Percentiles rank a stretch among this genome's conserved stretches.
phyloP scores from a whole-genome alignment of 495 filamentous ascomycete species.

The Penicillium alfredii region DNA sequence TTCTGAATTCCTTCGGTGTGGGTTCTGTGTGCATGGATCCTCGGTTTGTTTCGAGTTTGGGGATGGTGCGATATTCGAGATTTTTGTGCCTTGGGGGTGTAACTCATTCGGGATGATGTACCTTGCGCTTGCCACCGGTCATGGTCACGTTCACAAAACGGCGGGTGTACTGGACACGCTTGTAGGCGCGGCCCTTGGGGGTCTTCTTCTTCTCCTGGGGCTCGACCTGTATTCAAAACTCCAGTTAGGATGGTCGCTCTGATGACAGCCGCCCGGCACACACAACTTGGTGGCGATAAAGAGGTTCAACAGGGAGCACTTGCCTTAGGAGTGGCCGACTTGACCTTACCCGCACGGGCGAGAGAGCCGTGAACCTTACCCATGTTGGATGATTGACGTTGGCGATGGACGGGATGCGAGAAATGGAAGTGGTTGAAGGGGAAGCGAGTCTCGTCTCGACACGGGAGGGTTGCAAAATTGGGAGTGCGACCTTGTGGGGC shows the following conservation, averaged over 20 bases:
- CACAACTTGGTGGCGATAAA: slow-evolving; percentile 13
- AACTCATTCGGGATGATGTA: slow-evolving; percentile 35
- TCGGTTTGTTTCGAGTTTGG: not conserved
- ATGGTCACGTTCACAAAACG: slow-evolving; percentile 99
- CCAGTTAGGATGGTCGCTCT: slow-evolving; percentile 19
- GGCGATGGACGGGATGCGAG: slow-evolving; percentile 17
- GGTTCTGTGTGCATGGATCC: slow-evolving; percentile 1
- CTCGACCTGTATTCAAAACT: slow-evolving; percentile 31
- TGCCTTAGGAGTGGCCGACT: slow-evolving; percentile 89
- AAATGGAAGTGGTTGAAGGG: slow-evolving; percentile 22
- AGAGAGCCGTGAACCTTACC: slow-evolving; percentile 47
- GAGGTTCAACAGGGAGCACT: slow-evolving; percentile 24
- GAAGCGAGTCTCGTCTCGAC: slow-evolving; percentile 19
- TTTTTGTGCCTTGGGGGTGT: slow-evolving; percentile 6
- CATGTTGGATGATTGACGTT: slow-evolving; percentile 29
- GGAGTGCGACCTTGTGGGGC: slow-evolving; percentile 28
- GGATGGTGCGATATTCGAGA: not conserved
- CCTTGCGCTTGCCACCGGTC: slow-evolving; percentile 99
- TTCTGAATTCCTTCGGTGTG: slow-evolving; percentile 1
- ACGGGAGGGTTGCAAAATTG: slow-evolving; percentile 29
- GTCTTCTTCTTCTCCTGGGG: slow-evolving; percentile 46
- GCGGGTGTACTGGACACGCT: slow-evolving; percentile 93
- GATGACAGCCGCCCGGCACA: slow-evolving; percentile 6
- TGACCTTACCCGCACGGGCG: slow-evolving; percentile 96
- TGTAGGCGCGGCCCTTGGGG: slow-evolving; percentile 98